Evolutionary conservation across 805 yeast genomes (phyloP), one percentile per base, ranked within the genome.

Genomic region (Schwanniomyces polymorphus): DNA sequence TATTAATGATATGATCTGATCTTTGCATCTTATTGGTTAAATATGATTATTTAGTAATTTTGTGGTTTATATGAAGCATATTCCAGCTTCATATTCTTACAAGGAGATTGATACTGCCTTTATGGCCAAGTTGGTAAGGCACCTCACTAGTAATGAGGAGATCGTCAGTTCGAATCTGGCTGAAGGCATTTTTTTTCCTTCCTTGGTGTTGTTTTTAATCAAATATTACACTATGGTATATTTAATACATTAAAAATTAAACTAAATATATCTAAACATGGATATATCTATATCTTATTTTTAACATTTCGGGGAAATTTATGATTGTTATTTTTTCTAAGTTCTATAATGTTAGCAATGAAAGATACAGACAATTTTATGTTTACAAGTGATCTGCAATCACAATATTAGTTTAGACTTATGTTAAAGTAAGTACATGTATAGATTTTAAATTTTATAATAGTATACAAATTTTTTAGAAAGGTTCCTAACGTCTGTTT

Each of bases 121-220:
- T 62, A 60, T 61, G 65, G 66, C 66, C 65, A 60, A 61, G 64
- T 60, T 61, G 65, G 65, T 60, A 61, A 60, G 63, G 65, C 65
- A 59, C 64, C 63, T 61, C 65, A 60, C 66, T 60, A 60, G 64
- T 59, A 61, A 60, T 59, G 64, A 60, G 63, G 66, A 58, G 64
- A 60, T 56, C 60, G 61, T 54, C 61, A 56, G 60, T 58, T 60
- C 63, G 59, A 61, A 54, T 60, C 59, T 62, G 64, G 60, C 62
- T 59, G 63, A 54, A 59, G 64, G 64, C 65, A 59, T 45, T 29
- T 28, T 43, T 52, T 52, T 56, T 17, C 4, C 12, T 2, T 54
- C 35, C 55, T 58, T 60, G 52, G 53, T 59, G 57, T 55, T 50
- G 41, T 41, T 41, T 58, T 57, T 42, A 5, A 27, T 21, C 26